Base-by-base conservation (phyloP, 768 basidiomycete genomes). In the Trametopsis cervina region DNA sequence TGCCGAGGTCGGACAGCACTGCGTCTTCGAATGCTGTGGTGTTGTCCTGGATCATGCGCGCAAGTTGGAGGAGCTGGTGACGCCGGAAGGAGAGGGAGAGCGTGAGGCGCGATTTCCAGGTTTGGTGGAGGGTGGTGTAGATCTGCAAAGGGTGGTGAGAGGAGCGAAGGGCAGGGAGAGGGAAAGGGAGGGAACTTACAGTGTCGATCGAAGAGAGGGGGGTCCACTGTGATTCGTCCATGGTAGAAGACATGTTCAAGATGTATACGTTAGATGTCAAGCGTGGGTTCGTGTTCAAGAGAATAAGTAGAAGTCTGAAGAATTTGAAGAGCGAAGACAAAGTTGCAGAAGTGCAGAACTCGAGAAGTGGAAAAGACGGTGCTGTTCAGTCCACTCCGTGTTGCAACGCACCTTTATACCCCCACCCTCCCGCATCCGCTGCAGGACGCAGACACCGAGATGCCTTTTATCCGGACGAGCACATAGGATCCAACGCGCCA, bases 41-140 rank as follows among this genome's bases (percentile, higher is more conserved):
- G 59, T 88, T 82, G 10, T 85, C 78, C 54, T 85, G 76, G 17
- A 71, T 63, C 63, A 85, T 64, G 15, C 71, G 75, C 23, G 77
- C 81, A 23, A 89, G 69, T 52, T 81, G 78, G 42, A 70, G 67
- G 35, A 89, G 69, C 52, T 89, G 86, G 39, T 76, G 70, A 47
- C 75, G 74, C 5, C 86, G 74, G 73, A 76, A 88, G 49, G 64
- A 60, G 36, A 86, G 53, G 3, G 77, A 63, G 15, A 67, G 69
- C 0, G 78, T 74, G 23, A 67, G 51, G 2, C 79, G 76, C 0
- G 68, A 54, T 25, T 64, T 64, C 63, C 83, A 86, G 2, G 74
- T 75, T 22, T 63, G 57, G 3, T 63, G 64, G 5, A 85, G 59
- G 0, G 51, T 24, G 18, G 63, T 63, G 54, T 66, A 62, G 49